Conservation (phyloP, 345 rosid genomes). For the Pistacia atlantica region DNA sequence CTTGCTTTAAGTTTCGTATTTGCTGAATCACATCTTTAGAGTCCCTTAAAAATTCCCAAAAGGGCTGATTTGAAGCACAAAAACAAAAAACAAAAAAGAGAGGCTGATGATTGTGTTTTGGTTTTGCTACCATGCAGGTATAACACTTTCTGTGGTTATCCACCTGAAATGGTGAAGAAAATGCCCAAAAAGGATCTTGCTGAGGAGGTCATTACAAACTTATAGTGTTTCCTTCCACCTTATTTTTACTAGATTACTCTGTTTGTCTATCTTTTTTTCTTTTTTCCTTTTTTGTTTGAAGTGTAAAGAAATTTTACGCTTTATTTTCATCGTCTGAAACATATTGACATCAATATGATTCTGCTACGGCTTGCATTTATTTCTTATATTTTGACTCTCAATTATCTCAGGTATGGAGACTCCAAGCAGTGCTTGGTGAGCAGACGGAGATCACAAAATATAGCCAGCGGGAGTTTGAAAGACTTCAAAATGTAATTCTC, state of each 20-base stretch:
- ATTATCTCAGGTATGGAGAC: constrained; percentile 82
- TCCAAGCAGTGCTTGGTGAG: constrained; percentile 97
- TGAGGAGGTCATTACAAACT: constrained; percentile 67
- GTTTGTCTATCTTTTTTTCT: neutral
- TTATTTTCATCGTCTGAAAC: neutral
- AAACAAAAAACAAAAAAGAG: neutral
- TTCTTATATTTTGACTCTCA: neutral
- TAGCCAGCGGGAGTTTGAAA: constrained; percentile 90
- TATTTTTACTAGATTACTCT: constrained; percentile 4
- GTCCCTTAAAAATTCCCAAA: too few species aligned
- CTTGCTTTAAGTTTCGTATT: too few species aligned
- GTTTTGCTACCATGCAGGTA: constrained; percentile 50
- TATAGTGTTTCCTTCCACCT: neutral
- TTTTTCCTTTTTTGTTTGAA: neutral
- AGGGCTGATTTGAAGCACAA: too few species aligned
- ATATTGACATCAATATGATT: neutral
- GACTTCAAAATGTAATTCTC: constrained; percentile 80
- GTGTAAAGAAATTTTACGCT: neutral
- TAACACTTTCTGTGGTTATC: constrained; percentile 89
- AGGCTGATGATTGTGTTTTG: constrained; percentile 1
- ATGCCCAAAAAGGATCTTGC: constrained; percentile 96
- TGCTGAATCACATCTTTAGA: too few species aligned
- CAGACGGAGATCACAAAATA: constrained; percentile 86
- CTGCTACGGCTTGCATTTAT: neutral
- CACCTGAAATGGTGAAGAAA: constrained; percentile 94